phyloP scores from a whole-genome alignment of 495 filamentous ascomycete species.

The Neurospora sp. region DNA sequence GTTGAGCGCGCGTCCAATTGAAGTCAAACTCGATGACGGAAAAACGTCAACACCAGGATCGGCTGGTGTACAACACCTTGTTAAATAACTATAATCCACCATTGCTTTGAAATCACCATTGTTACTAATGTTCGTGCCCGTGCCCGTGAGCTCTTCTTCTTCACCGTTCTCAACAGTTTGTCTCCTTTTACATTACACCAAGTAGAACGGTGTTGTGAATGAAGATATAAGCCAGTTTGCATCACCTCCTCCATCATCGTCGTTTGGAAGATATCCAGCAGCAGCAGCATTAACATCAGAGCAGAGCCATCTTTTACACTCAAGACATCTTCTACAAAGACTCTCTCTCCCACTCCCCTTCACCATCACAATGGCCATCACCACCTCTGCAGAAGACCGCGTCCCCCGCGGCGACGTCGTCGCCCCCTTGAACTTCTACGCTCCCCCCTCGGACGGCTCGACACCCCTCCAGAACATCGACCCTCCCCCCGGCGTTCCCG shows the following conservation, averaged over 20 bases:
- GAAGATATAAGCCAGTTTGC: background rate
- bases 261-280: background rate
- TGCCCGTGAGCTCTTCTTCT: background rate
- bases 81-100: background rate
- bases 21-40: background rate
- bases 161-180: background rate
- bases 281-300: background rate
- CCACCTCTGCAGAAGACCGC: constrained; percentile 2
- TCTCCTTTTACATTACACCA: no score
- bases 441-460: constrained; percentile 50
- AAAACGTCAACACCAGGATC: background rate
- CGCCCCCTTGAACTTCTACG: constrained; percentile 59
- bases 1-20: background rate
- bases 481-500: constrained; percentile 45
- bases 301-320: background rate
- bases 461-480: constrained; percentile 64
- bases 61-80: background rate
- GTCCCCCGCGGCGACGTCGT: constrained; percentile 60
- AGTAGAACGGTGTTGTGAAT: background rate
- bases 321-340: background rate
- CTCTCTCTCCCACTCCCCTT: background rate
- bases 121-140: background rate
- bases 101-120: background rate
- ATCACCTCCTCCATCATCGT: background rate
- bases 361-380: background rate